phyloP scores from a whole-genome alignment of 1,284 basidiomycete genomes.

The Microbotryomycetes sp. region DNA sequence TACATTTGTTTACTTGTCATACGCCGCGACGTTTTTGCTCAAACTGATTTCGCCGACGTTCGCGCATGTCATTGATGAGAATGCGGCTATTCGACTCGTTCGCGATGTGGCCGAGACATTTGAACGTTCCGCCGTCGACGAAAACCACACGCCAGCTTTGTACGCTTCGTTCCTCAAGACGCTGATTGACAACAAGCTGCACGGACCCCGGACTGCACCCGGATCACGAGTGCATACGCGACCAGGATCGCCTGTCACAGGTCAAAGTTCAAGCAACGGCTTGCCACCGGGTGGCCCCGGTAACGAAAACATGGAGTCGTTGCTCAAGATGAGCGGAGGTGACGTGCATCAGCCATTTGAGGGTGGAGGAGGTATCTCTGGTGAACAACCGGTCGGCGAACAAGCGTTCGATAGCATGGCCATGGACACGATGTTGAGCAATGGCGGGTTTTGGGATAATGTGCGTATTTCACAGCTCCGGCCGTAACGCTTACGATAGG shows the following conservation, averaged over 20 bases:
- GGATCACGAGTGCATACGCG: slow-evolving; percentile 26
- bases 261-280: background rate
- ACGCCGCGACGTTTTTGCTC: slow-evolving; percentile 42
- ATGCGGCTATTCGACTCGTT: slow-evolving; percentile 26
- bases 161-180: slow-evolving; percentile 80
- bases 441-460: slow-evolving; percentile 6
- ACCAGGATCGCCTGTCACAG: slow-evolving; percentile 12
- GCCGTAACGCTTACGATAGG: no score
- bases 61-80: slow-evolving; percentile 28
- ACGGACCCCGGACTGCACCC: slow-evolving; percentile 19
- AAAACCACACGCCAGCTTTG: slow-evolving; percentile 69
- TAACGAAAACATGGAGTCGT: background rate
- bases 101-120: slow-evolving; percentile 25
- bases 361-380: background rate
- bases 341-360: background rate
- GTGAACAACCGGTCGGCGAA: background rate
- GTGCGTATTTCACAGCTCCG: background rate
- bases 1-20: slow-evolving; percentile 42
- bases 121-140: slow-evolving; percentile 27
- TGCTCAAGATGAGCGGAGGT: background rate
- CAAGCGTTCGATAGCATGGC: slow-evolving; percentile 2
- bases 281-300: background rate
- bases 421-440: slow-evolving; percentile 9
- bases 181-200: slow-evolving; percentile 40
- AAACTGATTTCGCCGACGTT: slow-evolving; percentile 32